These are phyloP conservation scores for Penicillium cosmopolitanum DNA, from an alignment of 495 filamentous ascomycete species.

Conservation along the genomic window DNA sequence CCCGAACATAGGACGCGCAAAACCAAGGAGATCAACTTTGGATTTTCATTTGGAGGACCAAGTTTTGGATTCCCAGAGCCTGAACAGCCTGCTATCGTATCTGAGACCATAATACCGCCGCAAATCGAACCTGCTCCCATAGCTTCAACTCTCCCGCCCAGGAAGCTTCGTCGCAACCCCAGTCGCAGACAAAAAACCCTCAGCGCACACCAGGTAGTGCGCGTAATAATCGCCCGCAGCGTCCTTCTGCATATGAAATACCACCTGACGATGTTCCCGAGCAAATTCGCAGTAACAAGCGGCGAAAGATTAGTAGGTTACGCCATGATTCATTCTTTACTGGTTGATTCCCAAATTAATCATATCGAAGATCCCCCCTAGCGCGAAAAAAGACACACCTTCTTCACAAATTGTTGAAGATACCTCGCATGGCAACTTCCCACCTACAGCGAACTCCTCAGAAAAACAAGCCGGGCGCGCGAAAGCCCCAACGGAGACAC, in stretches of 20 bases:
- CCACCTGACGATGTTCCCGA: constrained; percentile 22
- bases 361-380: constrained; percentile 19
- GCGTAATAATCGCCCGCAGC: constrained; percentile 29
- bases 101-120: constrained; percentile 25
- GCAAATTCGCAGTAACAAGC: constrained; percentile 27
- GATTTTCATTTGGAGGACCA: constrained; percentile 50
- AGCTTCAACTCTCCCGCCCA: constrained; percentile 15
- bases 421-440: constrained; percentile 2
- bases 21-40: constrained; percentile 53
- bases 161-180: constrained; percentile 18
- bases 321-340: neutral
- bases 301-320: constrained; percentile 28
- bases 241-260: constrained; percentile 34
- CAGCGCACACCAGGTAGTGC: constrained; percentile 29
- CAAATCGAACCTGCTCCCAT: constrained; percentile 18
- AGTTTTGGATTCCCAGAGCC: constrained; percentile 13
- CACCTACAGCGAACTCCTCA: constrained; percentile 16
- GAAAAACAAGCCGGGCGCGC: neutral
- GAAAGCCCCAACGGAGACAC: constrained; percentile 4
- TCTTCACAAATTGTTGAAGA: constrained; percentile 10
- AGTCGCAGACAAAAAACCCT: constrained; percentile 9
- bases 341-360: constrained; percentile 11
- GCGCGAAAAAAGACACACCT: constrained; percentile 4
- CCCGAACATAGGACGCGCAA: constrained; percentile 43
- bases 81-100: constrained; percentile 20